Conservation (phyloP, 306 rosid species). For the Vicia villosa region DNA sequence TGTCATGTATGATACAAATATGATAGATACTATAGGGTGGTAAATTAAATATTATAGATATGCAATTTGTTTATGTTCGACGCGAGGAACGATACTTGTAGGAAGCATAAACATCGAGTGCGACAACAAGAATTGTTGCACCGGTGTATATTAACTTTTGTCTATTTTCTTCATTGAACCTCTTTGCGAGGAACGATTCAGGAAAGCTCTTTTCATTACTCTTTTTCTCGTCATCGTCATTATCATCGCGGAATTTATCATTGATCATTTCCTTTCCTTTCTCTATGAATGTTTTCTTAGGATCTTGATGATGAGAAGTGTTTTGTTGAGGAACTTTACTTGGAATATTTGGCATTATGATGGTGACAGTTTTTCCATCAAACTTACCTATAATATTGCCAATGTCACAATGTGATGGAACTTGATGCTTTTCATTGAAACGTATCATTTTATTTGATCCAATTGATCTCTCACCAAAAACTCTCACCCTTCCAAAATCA, state of each 20-base stretch:
- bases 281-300: not conserved
- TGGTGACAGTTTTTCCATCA: constrained; percentile 32
- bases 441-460: constrained; percentile 23
- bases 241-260: not conserved
- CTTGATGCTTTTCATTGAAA: constrained; percentile 32
- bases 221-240: not conserved
- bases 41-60: not conserved
- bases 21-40: not conserved
- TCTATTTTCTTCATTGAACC: constrained; percentile 44
- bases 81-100: constrained; percentile 41
- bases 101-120: constrained; percentile 43
- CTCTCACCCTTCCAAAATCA: constrained; percentile 32
- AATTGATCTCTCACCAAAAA: constrained; percentile 43
- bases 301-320: not conserved
- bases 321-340: not conserved
- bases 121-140: constrained; percentile 40
- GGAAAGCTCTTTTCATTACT: not conserved
- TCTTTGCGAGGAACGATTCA: constrained; percentile 30
- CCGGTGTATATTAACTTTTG: constrained; percentile 39
- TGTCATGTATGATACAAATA: not conserved
- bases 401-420: constrained; percentile 40
- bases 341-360: constrained; percentile 36
- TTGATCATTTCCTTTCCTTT: not conserved
- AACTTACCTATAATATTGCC: constrained; percentile 26
- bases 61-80: constrained; percentile 17